A percentile compares a stretch with the other conserved stretches of the same genome.
Evolutionary conservation across 306 rosid species (phyloP).

Genomic region (Ormosia semicastrata): DNA sequence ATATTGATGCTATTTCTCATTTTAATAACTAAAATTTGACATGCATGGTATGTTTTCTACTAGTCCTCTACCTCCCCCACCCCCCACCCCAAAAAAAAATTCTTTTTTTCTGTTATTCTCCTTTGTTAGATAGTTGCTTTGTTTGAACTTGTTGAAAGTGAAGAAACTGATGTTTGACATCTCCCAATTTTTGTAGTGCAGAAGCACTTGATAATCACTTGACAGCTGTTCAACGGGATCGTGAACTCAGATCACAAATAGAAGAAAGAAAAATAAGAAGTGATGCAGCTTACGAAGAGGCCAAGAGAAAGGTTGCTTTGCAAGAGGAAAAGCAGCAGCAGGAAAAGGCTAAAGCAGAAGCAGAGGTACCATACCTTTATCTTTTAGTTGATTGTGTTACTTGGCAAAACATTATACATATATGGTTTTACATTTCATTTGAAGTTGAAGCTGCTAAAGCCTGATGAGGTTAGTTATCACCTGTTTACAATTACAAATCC

Average conservation of each 20-base stretch:
- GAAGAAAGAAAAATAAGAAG: constrained; percentile 87
- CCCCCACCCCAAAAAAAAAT: background rate
- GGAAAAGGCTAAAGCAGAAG: constrained; percentile 85
- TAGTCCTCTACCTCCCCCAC: background rate
- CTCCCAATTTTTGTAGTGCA: constrained; percentile 56
- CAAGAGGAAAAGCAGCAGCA: constrained; percentile 77
- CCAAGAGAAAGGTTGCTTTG: constrained; percentile 78
- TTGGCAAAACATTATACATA: background rate
- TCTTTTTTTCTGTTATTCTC: background rate
- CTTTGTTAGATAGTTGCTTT: background rate
- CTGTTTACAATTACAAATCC: constrained; percentile 6
- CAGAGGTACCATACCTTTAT: constrained; percentile 55
- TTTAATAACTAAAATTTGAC: constrained; percentile 6
- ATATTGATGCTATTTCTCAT: constrained; percentile 12
- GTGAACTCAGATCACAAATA: constrained; percentile 80
- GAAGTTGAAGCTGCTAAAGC: background rate
- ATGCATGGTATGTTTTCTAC: background rate
- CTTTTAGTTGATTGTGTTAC: constrained; percentile 14
- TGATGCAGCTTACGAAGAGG: constrained; percentile 90
- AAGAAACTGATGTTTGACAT: constrained; percentile 30
- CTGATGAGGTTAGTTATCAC: constrained; percentile 17
- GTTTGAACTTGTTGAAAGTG: background rate
- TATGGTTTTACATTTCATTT: constrained; percentile 15
- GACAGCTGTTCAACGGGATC: constrained; percentile 79
- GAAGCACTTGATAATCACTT: constrained; percentile 89